Base-by-base conservation (phyloP, 116 monocot species). In the Iris pallida region DNA sequence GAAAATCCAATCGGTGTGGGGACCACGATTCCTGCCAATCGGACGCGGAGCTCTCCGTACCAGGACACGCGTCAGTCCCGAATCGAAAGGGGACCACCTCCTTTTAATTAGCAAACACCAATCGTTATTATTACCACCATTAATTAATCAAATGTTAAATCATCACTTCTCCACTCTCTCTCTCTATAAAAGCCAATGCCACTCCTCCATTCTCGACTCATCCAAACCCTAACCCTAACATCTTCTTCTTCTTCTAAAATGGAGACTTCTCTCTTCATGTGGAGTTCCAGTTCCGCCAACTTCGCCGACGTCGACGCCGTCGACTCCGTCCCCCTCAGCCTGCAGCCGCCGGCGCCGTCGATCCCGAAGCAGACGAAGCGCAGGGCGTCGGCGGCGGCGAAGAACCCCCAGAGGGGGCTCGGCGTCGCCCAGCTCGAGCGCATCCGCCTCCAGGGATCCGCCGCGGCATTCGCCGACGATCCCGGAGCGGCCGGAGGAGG, bases 401-500 rank as follows among this genome's bases (percentile, higher is more conserved):
- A 92, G 49, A 65, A 69, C 11, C 88, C 92, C 2, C 92, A 92
- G 81, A 75, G 92, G 2, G 88, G 92, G 16, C 86, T 92, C 18
- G 89, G 86, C 6, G 86, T 92, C 2, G 86, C 81, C 57, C 80
- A 92, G 81, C 86, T 92, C 48, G 92, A 92, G 86, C 73, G 69
- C 9, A 81, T 92, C 61, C 75, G 88, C 4, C 45, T 89, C 48
- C 82, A 85, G 62, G 83, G 83, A 42, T 53, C 64, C 20, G 75
- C 64, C 80, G 76, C 43, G 12, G 76, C 41, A 73, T 56, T 72
- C 20, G 45, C 67, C 19, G 69, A 54, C 20, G 1, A 4, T 15
- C 0, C n/a, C 20, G 6, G 6, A 48, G n/a, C 4, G 42, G 12
- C 9, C 67, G 11, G 43, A 46, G 51, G 2, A 45, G 14, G 43